Evolutionary conservation across 441 rosid species (phyloP).

Genomic region (Rhodomyrtus psidioides): DNA sequence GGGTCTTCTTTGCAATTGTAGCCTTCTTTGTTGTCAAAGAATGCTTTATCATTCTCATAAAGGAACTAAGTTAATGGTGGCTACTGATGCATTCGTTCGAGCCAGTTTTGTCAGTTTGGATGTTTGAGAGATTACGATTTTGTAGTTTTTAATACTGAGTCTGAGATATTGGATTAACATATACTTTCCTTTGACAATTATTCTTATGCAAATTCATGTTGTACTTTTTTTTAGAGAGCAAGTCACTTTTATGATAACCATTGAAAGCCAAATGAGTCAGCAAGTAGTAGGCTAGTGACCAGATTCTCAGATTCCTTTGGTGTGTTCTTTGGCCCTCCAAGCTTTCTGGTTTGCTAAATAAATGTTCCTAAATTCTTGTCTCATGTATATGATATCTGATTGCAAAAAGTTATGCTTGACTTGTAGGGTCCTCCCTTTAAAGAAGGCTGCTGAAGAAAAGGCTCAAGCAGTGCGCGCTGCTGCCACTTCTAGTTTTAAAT

Average conservation of each 20-base stretch:
- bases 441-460: conserved; percentile 72
- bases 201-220: conserved; percentile 13
- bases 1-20: neutral
- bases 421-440: conserved; percentile 67
- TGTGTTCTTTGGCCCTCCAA: conserved; percentile 22
- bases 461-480: conserved; percentile 69
- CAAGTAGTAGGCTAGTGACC: conserved; percentile 21
- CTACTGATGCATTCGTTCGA: neutral
- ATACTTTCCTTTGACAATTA: conserved; percentile 1
- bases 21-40: neutral
- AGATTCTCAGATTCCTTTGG: conserved; percentile 24
- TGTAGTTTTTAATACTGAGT: neutral
- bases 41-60: neutral
- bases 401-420: conserved; percentile 4
- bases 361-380: neutral
- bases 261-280: conserved; percentile 31
- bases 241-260: conserved; percentile 17
- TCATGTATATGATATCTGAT: neutral
- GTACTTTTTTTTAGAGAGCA: conserved; percentile 16
- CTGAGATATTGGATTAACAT: conserved; percentile 8
- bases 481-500: conserved; percentile 66
- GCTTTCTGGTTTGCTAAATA: conserved; percentile 15
- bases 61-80: neutral
- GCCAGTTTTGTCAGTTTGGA: neutral
- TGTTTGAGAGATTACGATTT: neutral